Conservation (phyloP, 2,329 filamentous ascomycete genomes). For the Nannizziopsis arthrosporioides region DNA sequence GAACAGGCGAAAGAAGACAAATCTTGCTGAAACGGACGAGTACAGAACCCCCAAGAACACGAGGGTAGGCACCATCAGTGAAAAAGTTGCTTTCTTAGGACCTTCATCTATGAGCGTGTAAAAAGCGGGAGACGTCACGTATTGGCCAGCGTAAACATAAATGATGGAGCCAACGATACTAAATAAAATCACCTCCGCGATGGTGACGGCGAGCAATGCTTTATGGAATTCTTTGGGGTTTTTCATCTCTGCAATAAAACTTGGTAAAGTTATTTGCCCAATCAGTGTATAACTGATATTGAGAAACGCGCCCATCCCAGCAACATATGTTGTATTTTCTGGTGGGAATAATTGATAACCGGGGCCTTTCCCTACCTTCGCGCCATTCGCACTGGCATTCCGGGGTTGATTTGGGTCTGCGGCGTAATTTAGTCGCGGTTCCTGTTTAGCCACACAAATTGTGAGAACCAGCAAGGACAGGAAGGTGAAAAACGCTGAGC, state of each 20-base stretch:
- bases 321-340: slow-evolving; percentile 63
- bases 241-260: slow-evolving; percentile 92
- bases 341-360: slow-evolving; percentile 57
- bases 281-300: slow-evolving; percentile 97
- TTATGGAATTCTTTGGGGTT: slow-evolving; percentile 75
- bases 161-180: slow-evolving; percentile 68
- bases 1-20: slow-evolving; percentile 85
- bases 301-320: slow-evolving; percentile 75
- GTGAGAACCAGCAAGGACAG: slow-evolving; percentile 74
- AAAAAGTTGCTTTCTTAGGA: slow-evolving; percentile 81
- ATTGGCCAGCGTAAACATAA: slow-evolving; percentile 82
- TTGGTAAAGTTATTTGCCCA: slow-evolving; percentile 84
- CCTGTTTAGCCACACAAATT: slow-evolving; percentile 67
- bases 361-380: slow-evolving; percentile 45
- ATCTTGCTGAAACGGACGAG: slow-evolving; percentile 77
- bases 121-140: slow-evolving; percentile 78
- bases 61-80: slow-evolving; percentile 89
- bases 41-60: slow-evolving; percentile 88
- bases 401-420: slow-evolving; percentile 30
- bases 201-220: slow-evolving; percentile 79
- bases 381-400: slow-evolving; percentile 19
- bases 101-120: slow-evolving; percentile 61
- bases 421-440: slow-evolving; percentile 57
- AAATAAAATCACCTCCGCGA: slow-evolving; percentile 78
- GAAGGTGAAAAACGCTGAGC: slow-evolving; percentile 79